Conservation (phyloP, 2,329 filamentous ascomycete species). For the Pestalotiopsis sp. region DNA sequence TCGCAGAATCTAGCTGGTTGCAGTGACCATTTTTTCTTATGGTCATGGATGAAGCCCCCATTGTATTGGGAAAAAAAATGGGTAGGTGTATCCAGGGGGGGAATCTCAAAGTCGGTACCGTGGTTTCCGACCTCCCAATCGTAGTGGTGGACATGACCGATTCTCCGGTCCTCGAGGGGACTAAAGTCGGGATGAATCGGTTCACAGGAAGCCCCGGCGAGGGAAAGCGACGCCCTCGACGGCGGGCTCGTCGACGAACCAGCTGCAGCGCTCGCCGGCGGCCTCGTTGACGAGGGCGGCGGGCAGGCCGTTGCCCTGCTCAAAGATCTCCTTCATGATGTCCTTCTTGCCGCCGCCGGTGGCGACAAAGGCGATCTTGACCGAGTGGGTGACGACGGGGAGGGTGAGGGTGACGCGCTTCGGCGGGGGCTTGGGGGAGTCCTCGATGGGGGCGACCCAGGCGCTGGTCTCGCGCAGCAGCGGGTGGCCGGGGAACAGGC, state of each 20-base stretch:
- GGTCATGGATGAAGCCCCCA: background rate
- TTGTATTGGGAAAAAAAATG: background rate
- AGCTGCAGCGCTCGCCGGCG: conserved; percentile 84
- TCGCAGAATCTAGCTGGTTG: conserved; percentile 6
- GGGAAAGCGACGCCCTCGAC: conserved; percentile 86
- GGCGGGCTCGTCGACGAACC: conserved; percentile 90
- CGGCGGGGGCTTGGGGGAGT: conserved; percentile 93
- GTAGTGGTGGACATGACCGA: no score
- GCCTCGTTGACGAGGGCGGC: conserved; percentile 86
- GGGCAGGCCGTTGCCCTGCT: conserved; percentile 78
- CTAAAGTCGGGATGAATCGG: background rate
- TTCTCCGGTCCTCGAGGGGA: no score
- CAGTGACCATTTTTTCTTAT: background rate
- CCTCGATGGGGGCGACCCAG: conserved; percentile 90
- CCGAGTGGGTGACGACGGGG: conserved; percentile 84
- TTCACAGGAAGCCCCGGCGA: conserved; percentile 64
- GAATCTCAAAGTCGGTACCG: background rate
- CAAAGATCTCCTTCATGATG: conserved; percentile 91
- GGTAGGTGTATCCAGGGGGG: background rate
- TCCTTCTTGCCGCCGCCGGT: conserved; percentile 90
- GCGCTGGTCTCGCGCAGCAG: conserved; percentile 84
- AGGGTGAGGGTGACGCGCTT: conserved; percentile 90
- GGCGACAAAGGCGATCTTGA: conserved; percentile 88
- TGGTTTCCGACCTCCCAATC: background rate
- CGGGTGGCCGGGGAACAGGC: conserved; percentile 87